These are phyloP conservation scores for Diutina mesorugosa DNA, from an alignment of 1,139 yeast genomes.

Conservation along the genomic window DNA sequence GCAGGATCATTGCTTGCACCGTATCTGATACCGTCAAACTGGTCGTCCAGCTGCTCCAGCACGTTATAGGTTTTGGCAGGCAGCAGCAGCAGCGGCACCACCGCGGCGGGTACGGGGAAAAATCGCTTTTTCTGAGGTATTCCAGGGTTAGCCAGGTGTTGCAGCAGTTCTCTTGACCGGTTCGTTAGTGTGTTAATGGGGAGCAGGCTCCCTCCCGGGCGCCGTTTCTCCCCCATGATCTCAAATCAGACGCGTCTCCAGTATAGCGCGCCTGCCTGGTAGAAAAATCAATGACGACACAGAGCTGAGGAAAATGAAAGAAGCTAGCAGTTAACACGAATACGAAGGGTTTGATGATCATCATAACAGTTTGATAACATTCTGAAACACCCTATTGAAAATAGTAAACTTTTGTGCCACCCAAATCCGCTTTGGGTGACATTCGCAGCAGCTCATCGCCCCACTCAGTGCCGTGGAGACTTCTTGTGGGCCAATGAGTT, in stretches of 20 bases:
- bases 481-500: no score
- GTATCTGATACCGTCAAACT: background rate
- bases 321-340: no score
- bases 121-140: background rate
- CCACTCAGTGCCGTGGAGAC: background rate
- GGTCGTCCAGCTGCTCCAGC: constrained; percentile 1
- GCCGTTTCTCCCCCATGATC: constrained; percentile 1
- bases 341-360: no score
- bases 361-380: no score
- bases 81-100: background rate
- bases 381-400: no score
- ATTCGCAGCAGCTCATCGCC: background rate
- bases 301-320: no score
- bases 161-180: background rate
- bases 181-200: background rate
- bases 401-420: no score
- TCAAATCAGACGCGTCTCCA: background rate
- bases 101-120: constrained; percentile 1
- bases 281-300: background rate
- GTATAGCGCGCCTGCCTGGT: background rate
- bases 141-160: background rate
- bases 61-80: background rate
- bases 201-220: background rate
- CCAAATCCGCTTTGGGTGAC: background rate
- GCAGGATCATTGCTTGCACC: background rate